A percentile compares a stretch with the other conserved stretches of the same genome.
phyloP scores from a whole-genome alignment of 345 rosid genomes.

The Rhodamnia rubescens region DNA sequence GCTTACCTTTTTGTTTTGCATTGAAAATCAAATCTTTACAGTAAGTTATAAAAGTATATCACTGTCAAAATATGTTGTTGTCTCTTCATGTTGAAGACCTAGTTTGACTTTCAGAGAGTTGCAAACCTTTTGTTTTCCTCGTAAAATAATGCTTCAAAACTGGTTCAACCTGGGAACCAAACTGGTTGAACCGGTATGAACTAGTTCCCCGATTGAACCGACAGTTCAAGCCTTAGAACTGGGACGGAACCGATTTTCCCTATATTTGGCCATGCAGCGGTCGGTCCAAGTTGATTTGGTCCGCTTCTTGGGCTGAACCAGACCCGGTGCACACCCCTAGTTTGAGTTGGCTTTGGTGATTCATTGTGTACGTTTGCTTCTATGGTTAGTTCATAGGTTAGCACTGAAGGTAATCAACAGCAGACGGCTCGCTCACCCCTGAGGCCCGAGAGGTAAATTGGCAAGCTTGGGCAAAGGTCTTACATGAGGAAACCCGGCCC shows the following conservation, averaged over 20 bases:
- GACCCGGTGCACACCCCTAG: neutral
- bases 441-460: neutral
- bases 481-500: neutral
- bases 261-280: neutral
- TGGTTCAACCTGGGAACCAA: neutral
- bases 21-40: neutral
- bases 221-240: neutral
- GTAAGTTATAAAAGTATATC: neutral
- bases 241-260: neutral
- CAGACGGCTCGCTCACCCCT: neutral
- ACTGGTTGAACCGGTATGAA: neutral
- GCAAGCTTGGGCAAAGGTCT: neutral
- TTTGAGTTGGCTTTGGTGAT: neutral
- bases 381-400: neutral
- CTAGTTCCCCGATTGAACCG: neutral
- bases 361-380: neutral
- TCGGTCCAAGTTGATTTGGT: neutral
- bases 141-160: too few species aligned
- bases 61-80: neutral
- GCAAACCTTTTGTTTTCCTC: neutral
- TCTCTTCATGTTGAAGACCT: neutral
- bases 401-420: neutral
- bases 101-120: neutral
- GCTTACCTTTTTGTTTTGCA: neutral
- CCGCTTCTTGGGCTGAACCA: neutral